Evolutionary conservation across 768 basidiomycete species (phyloP).

Genomic region (Leccinum disarticulatum): DNA sequence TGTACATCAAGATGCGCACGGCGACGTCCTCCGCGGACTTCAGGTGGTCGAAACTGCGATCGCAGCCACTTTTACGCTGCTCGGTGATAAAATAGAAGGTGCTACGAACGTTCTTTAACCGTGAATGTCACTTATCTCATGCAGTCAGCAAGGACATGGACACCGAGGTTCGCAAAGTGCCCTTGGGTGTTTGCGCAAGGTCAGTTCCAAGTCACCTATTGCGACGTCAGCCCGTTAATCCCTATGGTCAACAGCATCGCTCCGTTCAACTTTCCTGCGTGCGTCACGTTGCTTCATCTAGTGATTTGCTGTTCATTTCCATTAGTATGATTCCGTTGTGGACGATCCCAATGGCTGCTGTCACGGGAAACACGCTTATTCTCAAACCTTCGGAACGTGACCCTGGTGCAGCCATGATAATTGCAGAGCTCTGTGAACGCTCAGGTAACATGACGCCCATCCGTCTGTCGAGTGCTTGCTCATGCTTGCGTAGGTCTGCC

Average conservation of each 20-base stretch:
- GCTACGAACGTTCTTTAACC: conserved; percentile 6
- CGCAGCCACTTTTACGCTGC: conserved; percentile 78
- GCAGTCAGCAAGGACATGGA: conserved; percentile 96
- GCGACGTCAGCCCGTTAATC: conserved; percentile 2
- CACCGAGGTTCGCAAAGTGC: conserved; percentile 79
- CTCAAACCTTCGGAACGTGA: conserved; percentile 96
- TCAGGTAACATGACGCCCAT: conserved; percentile 48
- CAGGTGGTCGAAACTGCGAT: conserved; percentile 85
- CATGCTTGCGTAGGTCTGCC: conserved; percentile 54
- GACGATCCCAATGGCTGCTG: conserved; percentile 88
- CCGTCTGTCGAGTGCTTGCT: neutral
- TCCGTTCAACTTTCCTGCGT: conserved; percentile 93
- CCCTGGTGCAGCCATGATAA: conserved; percentile 96
- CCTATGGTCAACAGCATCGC: conserved; percentile 49
- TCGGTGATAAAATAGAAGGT: conserved; percentile 95
- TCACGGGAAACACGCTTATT: conserved; percentile 91
- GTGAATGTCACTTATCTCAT: conserved; percentile 16
- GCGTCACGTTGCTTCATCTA: conserved; percentile 26
- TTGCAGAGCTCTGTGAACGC: conserved; percentile 89
- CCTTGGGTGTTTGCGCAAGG: conserved; percentile 85
- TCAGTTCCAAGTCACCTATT: conserved; percentile 18
- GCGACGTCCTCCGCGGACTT: conserved; percentile 89
- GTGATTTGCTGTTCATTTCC: conserved; percentile 2
- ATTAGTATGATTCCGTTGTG: conserved; percentile 93
- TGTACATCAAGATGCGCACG: conserved; percentile 73